Evolutionary conservation across 129 eudicot species (phyloP), one percentile per base, ranked within the genome.

Genomic region (Helianthus tuberosus): DNA sequence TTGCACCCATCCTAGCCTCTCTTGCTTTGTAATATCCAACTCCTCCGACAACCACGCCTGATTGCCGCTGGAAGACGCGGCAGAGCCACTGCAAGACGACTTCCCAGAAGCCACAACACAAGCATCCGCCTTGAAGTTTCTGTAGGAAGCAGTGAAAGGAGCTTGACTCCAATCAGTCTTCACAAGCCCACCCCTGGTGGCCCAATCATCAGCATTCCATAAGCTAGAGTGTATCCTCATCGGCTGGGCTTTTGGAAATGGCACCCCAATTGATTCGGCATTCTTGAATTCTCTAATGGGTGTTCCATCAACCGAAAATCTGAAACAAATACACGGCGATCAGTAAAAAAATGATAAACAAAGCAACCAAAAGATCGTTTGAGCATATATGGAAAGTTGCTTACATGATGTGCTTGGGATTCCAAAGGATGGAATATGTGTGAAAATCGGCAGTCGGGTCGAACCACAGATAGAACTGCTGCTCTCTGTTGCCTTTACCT

Each of bases 401-500:
- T 74, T 83, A 83, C 88, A 80, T 61, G 23, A 83, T 83, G 68
- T 49, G 38, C 29, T 75, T 61, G 35, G 88, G 88, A 60, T 86
- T 86, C 91, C 90, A 86, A 1, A 79, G 79, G 65, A 86, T 80
- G 43, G 87, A 46, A 61, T 86, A 83, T 0, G 87, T 86, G 75
- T 86, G 91, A 27, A 83, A 86, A 83, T 86, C 88, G 29, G 73
- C 62, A 58, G 91, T 86, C 0, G 91, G 91, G 62, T 86, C 88
- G 65, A 86, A 83, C 91, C 91, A 86, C 2, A 83, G 66, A 66
- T 76, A 70, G 79, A 80, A 86, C 35, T 87, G 88, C 15, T 84
- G 84, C 52, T 85, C 93, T 43, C 87, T 80, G 17, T 82, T 80
- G 43, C 93, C 89, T 71, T n/a, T 82, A 1, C 89, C 93, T 80